Percentiles rank a stretch among this genome's conserved stretches.
Conservation (phyloP, 2,329 filamentous ascomycete genomes). For the Aspergillus texensis region DNA sequence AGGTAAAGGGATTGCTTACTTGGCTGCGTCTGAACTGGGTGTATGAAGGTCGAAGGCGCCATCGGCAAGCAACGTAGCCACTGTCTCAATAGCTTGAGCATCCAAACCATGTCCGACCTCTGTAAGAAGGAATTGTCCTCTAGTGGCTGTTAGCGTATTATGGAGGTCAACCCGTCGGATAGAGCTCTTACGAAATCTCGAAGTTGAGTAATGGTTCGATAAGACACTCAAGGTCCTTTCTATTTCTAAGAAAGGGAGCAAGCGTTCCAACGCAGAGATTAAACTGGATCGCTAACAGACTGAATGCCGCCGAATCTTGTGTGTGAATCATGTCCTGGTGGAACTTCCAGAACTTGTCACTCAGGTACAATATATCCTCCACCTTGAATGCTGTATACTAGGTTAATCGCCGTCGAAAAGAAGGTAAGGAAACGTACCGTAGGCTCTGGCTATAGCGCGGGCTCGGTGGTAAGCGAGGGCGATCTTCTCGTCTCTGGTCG, state of each 20-base stretch:
- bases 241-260: slow-evolving; percentile 15
- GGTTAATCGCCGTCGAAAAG: neutral
- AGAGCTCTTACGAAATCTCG: slow-evolving; percentile 22
- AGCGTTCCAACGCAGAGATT: slow-evolving; percentile 26
- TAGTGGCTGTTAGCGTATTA: neutral
- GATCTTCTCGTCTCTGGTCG: neutral
- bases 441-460: slow-evolving; percentile 4
- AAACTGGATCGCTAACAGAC: slow-evolving; percentile 21
- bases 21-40: slow-evolving; percentile 34
- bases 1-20: slow-evolving; percentile 27
- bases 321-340: slow-evolving; percentile 7
- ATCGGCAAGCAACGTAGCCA: slow-evolving; percentile 35
- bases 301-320: slow-evolving; percentile 8
- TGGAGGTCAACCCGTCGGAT: neutral
- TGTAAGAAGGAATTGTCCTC: slow-evolving; percentile 40
- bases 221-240: slow-evolving; percentile 19
- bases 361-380: slow-evolving; percentile 5
- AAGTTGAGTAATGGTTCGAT: slow-evolving; percentile 22
- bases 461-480: slow-evolving; percentile 11
- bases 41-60: slow-evolving; percentile 39
- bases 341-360: slow-evolving; percentile 5
- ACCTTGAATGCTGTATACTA: neutral
- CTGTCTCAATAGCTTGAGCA: slow-evolving; percentile 42
- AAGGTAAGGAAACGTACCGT: neutral
- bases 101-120: slow-evolving; percentile 45